Percentiles rank a stretch among this genome's conserved stretches.
Evolutionary conservation across 768 basidiomycete species (phyloP).

Genomic region (Galerina sulciceps): DNA sequence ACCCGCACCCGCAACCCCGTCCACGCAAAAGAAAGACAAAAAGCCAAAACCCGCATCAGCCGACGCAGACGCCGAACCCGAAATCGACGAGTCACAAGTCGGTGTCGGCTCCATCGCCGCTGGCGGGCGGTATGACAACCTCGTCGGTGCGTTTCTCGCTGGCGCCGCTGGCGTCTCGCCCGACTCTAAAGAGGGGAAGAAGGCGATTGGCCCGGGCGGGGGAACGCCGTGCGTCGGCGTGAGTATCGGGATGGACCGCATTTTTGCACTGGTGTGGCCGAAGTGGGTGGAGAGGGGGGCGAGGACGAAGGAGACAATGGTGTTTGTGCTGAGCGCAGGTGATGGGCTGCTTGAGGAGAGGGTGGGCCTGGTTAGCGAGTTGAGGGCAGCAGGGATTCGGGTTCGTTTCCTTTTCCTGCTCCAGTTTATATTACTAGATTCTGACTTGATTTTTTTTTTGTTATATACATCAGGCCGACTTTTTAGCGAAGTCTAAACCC

Average conservation of each 20-base stretch:
- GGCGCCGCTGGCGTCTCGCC: conserved; percentile 68
- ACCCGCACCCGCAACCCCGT: conserved; percentile 31
- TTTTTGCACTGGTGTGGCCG: conserved; percentile 90
- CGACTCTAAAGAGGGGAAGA: conserved; percentile 53
- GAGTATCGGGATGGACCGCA: conserved; percentile 89
- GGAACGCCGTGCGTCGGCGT: conserved; percentile 84
- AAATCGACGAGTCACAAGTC: conserved; percentile 89
- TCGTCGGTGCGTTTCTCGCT: conserved; percentile 90
- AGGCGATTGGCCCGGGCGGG: conserved; percentile 48
- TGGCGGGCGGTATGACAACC: conserved; percentile 94
- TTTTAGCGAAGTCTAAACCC: conserved; percentile 90
- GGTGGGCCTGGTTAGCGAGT: conserved; percentile 74
- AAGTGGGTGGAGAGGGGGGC: conserved; percentile 81
- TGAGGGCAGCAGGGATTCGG: conserved; percentile 89
- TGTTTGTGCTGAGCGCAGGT: conserved; percentile 90
- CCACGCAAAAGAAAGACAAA: conserved; percentile 30
- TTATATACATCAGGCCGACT: conserved; percentile 69
- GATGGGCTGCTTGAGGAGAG: conserved; percentile 89
- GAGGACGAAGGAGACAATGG: conserved; percentile 90
- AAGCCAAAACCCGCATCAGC: conserved; percentile 46
- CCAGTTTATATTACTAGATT: conserved; percentile 6
- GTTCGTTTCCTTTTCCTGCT: conserved; percentile 41
- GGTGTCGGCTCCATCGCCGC: conserved; percentile 99
- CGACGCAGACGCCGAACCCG: conserved; percentile 65
- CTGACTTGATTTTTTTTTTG: neutral